A percentile compares a stretch with the other conserved stretches of the same genome.
These are phyloP conservation scores for Macadamia tetraphylla DNA, from an alignment of 164 flowering plant species.

Conservation along the genomic window DNA sequence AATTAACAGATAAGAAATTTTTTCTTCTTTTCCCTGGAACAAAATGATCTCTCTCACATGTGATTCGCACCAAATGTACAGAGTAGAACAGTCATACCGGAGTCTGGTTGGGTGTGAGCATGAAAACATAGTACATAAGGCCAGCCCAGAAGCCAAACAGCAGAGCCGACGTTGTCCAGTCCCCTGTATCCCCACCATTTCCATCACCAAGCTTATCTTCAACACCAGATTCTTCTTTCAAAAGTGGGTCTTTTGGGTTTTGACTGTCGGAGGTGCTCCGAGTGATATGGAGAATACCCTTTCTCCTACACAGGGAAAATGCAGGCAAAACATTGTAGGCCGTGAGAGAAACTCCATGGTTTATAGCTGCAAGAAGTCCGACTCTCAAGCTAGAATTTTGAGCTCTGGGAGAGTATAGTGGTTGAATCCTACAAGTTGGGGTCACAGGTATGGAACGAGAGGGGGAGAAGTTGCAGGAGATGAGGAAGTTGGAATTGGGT, in stretches of 20 bases:
- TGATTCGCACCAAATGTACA: background rate
- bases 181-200: slow-evolving; percentile 39
- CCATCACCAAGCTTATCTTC: slow-evolving; percentile 19
- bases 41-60: background rate
- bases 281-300: slow-evolving; percentile 30
- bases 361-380: slow-evolving; percentile 5
- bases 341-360: slow-evolving; percentile 10
- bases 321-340: background rate
- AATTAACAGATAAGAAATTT: too few relatives aligned
- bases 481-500: slow-evolving; percentile 23
- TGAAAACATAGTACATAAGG: slow-evolving; percentile 72
- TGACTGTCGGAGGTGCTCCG: slow-evolving; percentile 24
- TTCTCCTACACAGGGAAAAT: slow-evolving; percentile 7
- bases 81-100: slow-evolving; percentile 45
- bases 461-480: slow-evolving; percentile 44
- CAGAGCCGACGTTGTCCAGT: slow-evolving; percentile 82
- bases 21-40: too few relatives aligned
- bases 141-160: slow-evolving; percentile 66
- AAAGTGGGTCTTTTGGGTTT: slow-evolving; percentile 27
- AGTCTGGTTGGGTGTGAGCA: slow-evolving; percentile 81
- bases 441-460: slow-evolving; percentile 9
- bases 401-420: slow-evolving; percentile 2
- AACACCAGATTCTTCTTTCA: slow-evolving; percentile 18
- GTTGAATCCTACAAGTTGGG: slow-evolving; percentile 8
- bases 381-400: slow-evolving; percentile 5